Evolutionary conservation across 2,329 filamentous ascomycete genomes (phyloP), one percentile per base, ranked within the genome.

Genomic region (Fusarium nisikadoi): DNA sequence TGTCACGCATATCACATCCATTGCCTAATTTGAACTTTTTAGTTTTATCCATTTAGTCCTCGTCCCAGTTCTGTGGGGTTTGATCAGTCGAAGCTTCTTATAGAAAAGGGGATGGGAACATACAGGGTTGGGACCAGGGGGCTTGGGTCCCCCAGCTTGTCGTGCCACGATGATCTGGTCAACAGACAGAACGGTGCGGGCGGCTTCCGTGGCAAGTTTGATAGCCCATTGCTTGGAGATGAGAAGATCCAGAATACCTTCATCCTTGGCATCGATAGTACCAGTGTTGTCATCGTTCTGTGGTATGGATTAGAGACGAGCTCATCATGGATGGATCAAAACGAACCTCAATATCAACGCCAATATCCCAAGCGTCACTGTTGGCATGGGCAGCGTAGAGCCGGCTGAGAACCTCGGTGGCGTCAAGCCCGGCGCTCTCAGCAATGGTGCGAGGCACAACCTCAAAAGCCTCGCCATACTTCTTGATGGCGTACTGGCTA

Each of bases 161-260:
- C 95, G 91, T 71, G 97, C 95, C 64, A 99, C 96, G 80, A 99
- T 99, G 80, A 99, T 99, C 85, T 99, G 97, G 83, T 99, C 96
- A 42, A 99, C 96, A 52, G 94, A 97, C 73, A 99, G 86, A 35
- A 99, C 93, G 52, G 96, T 99, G 78, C 96, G 90, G 58, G 94
- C 95, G 43, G 96, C 92, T 84, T 99, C 96, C 29, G 95, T 98
- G 41, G 96, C 97, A 73, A 99, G 88, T 85, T 96, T 96, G 83
- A 99, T 97, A 50, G 96, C 96, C 95, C 95, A 98, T 80, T 91
- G 92, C 89, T 99, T 99, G 74, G 93, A 91, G 68, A 95, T 90
- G 84, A 98, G 88, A 46, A 99, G 88, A 81, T 99, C 97, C 61
- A 99, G 87, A 75, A 99, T 98, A 57, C 94, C 94, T 78, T 95